Conservation (phyloP, 805 yeast genomes). For the Metschnikowia santaceciliae region DNA sequence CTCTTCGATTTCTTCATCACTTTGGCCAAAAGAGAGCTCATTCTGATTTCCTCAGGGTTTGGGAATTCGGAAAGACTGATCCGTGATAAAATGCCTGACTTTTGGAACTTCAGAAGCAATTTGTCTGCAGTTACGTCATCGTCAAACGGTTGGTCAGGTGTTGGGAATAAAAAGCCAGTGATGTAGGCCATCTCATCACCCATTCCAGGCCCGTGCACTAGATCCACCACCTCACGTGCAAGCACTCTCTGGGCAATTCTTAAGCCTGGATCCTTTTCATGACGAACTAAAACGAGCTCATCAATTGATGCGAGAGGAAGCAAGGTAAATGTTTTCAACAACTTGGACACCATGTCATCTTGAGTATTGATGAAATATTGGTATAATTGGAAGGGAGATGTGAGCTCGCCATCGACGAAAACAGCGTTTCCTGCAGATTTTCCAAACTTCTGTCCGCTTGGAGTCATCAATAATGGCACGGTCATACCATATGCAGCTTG, state of each 20-base stretch:
- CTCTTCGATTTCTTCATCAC: conserved; percentile 48
- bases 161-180: conserved; percentile 64
- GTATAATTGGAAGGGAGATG: conserved; percentile 76
- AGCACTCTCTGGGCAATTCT: conserved; percentile 72
- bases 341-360: conserved; percentile 68
- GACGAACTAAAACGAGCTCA: conserved; percentile 44
- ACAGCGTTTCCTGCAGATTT: conserved; percentile 97
- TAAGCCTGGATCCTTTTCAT: conserved; percentile 53
- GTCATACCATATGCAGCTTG: conserved; percentile 62
- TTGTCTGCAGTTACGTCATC: conserved; percentile 45
- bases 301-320: conserved; percentile 62
- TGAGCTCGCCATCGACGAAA: conserved; percentile 70
- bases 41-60: conserved; percentile 34
- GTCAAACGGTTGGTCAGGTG: conserved; percentile 46
- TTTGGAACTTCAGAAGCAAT: conserved; percentile 51
- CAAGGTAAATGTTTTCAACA: conserved; percentile 75
- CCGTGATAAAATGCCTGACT: conserved; percentile 51
- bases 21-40: conserved; percentile 50
- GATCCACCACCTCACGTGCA: conserved; percentile 81
- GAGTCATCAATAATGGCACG: conserved; percentile 82
- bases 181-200: conserved; percentile 66
- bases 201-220: conserved; percentile 78
- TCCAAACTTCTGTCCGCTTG: conserved; percentile 91
- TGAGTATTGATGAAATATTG: conserved; percentile 80
- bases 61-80: conserved; percentile 26